Base-by-base conservation (phyloP, 495 filamentous ascomycete species). In the Letharia columbiana region DNA sequence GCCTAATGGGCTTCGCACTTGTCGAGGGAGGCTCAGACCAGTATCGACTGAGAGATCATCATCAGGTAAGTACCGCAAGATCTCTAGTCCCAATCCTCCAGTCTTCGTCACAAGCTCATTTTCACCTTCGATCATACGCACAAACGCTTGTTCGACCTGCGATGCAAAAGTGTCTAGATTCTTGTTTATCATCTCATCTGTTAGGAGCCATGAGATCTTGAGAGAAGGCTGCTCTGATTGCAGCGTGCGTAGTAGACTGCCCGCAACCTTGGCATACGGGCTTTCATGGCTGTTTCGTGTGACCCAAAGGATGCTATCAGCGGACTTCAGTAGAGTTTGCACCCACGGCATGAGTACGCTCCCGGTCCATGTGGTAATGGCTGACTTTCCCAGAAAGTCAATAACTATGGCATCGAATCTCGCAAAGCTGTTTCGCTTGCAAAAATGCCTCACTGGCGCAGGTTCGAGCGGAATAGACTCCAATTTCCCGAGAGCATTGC, bases 51-150 rank as follows among this genome's bases (percentile, higher is more conserved):
- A 60, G 8, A 71, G 65, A 10, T 62, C 49, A 20, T 71, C 70
- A 60, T 71, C 70, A 39, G 70, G 69, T 49, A 61, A 44, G 35
- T 71, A 71, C 9, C 70, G 68, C 20, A 71, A 18, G 59, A 67
- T 67, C 23, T 49, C 15, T 10, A 35, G 5, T 18, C 52, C 44
- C 10, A n/a, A 23, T 8, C 50, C 61, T 28, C 47, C 47, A 15
- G 50, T n/a, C 6, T 42, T 64, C 37, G 49, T 50, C 40, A 71
- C 31, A n/a, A 61, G 28, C 28, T 67, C 44, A 63, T 49, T 47
- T 4, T 47, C 60, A 42, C 49, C 33, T 35, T 52, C 23, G 8
- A 68, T 49, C 28, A 40, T 45, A 4, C 41, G 45, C 17, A 31
- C 40, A 37, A 42, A 63, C 6, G 49, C 39, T 39, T 44, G 20